These are phyloP conservation scores for Epichloe amarillans DNA, from an alignment of 2,329 filamentous ascomycete genomes.

Conservation along the genomic window DNA sequence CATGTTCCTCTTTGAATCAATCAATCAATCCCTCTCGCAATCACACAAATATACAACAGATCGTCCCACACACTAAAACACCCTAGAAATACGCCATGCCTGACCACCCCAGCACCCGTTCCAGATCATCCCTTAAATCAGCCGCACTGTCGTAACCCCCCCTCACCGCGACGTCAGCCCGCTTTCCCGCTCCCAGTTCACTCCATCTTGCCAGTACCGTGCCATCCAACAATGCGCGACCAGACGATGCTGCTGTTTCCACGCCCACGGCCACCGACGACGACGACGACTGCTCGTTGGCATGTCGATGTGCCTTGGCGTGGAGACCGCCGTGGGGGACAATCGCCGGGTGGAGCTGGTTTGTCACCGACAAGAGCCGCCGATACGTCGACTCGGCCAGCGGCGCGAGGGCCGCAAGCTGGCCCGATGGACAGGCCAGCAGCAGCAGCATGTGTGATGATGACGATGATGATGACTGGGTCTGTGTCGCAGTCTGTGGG, in stretches of 20 bases:
- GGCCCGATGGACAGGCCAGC: slow-evolving; percentile 61
- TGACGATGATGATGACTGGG: slow-evolving; percentile 16
- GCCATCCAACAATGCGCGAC: slow-evolving; percentile 64
- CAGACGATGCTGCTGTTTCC: slow-evolving; percentile 40
- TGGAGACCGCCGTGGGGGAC: slow-evolving; percentile 70
- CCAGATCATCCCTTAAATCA: slow-evolving; percentile 57
- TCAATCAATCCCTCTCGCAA: too few relatives aligned
- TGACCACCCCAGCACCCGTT: slow-evolving; percentile 46
- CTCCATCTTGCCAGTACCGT: slow-evolving; percentile 61
- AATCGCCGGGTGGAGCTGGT: slow-evolving; percentile 64
- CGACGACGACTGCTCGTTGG: slow-evolving; percentile 22
- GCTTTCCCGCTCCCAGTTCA: slow-evolving; percentile 58
- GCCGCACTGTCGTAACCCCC: slow-evolving; percentile 55
- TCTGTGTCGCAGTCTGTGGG: not conserved
- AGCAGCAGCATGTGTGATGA: slow-evolving; percentile 46
- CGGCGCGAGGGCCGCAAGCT: slow-evolving; percentile 62
- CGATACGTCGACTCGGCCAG: slow-evolving; percentile 72
- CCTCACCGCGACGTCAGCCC: slow-evolving; percentile 63
- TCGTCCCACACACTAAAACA: not conserved
- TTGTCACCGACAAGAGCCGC: slow-evolving; percentile 66
- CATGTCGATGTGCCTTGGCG: slow-evolving; percentile 61
- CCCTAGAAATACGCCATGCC: slow-evolving; percentile 38
- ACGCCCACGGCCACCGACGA: slow-evolving; percentile 34
- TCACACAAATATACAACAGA: too few relatives aligned
- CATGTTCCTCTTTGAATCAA: too few relatives aligned